Conservation (phyloP, 495 filamentous ascomycete genomes). For the Penicillium malachiteum region DNA sequence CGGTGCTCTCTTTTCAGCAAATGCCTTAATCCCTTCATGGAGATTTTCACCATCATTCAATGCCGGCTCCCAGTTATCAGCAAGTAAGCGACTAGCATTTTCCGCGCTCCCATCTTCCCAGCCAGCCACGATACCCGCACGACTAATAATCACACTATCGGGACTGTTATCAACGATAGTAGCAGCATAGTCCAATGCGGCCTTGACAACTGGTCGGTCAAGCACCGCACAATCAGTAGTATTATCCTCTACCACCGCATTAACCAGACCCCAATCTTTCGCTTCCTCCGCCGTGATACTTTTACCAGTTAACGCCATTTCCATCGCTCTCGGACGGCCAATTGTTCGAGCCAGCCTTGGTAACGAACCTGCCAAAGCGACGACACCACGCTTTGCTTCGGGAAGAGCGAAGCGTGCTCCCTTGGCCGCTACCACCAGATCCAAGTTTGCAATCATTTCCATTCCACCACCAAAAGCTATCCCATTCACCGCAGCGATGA, state of each 20-base stretch:
- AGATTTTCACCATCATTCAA: slow-evolving; percentile 67
- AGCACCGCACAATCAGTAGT: slow-evolving; percentile 22
- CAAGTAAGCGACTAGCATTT: slow-evolving; percentile 36
- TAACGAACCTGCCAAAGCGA: slow-evolving; percentile 64
- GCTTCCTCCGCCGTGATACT: slow-evolving; percentile 53
- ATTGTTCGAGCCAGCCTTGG: slow-evolving; percentile 61
- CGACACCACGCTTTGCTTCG: slow-evolving; percentile 64
- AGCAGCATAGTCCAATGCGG: slow-evolving; percentile 47
- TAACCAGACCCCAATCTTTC: slow-evolving; percentile 62
- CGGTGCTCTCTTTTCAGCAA: slow-evolving; percentile 70
- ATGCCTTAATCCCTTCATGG: slow-evolving; percentile 67
- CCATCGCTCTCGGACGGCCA: slow-evolving; percentile 62
- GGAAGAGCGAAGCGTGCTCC: slow-evolving; percentile 57
- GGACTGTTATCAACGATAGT: slow-evolving; percentile 51
- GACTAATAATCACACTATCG: slow-evolving; percentile 62
- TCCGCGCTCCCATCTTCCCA: slow-evolving; percentile 64
- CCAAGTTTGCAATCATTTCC: slow-evolving; percentile 64
- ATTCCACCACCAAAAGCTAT: slow-evolving; percentile 65
- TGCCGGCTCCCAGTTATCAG: slow-evolving; percentile 40
- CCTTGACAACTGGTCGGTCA: slow-evolving; percentile 28
- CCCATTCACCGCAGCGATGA: slow-evolving; percentile 68
- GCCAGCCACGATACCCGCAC: slow-evolving; percentile 59
- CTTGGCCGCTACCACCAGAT: slow-evolving; percentile 60
- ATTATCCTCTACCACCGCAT: slow-evolving; percentile 50
- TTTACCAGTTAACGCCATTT: slow-evolving; percentile 62